Evolutionary conservation across 2,329 filamentous ascomycete species (phyloP), one percentile per base, ranked within the genome.

Genomic region (Phaeosphaeria sp.): DNA sequence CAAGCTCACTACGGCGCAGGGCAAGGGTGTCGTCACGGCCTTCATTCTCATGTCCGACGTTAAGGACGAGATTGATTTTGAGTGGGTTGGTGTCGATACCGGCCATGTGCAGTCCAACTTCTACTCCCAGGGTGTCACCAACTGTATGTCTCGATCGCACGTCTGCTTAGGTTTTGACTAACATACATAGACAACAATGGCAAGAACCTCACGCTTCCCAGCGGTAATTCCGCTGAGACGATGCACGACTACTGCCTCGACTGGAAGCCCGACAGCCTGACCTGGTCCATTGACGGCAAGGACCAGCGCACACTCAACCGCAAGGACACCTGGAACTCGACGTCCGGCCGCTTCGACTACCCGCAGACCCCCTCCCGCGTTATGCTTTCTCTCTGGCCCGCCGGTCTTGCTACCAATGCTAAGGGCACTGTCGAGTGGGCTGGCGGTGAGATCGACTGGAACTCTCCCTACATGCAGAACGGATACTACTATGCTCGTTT

Each of bases 61-160:
- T 73, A 96, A 97, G 84, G 95, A 99, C 74, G 95, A 99, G 79
- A 97, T 99, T 71, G 95, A 99, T 81, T 98, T 92, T 76, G 95
- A 99, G 78, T 98, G 91, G 76, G 86, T 99, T 53, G 95, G 95
- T 65, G 86, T 86, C 45, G 91, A 97, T 72, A 82, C 96, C 61
- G 74, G 82, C 47, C 86, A 84, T 61, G 91, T 90, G 18, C 93
- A 99, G 82, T 95, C 93, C 75, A 99, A 99, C 82, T 99, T 89
- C 83, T 99, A 97, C 81, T 97, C 90, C 81, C 93, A 97, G 81
- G 95, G 95, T 73, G 89, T 97, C 63, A 89, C 92, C 40, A 85
- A 94, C 77, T 98, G 92, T 96, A 83, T 83, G 91, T 81, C 25
- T 11, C 21, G 15, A 22, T 2, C 18, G 5, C 27, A 18, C 2